Conservation (phyloP, 306 rosid species). For the Quercus dentata region DNA sequence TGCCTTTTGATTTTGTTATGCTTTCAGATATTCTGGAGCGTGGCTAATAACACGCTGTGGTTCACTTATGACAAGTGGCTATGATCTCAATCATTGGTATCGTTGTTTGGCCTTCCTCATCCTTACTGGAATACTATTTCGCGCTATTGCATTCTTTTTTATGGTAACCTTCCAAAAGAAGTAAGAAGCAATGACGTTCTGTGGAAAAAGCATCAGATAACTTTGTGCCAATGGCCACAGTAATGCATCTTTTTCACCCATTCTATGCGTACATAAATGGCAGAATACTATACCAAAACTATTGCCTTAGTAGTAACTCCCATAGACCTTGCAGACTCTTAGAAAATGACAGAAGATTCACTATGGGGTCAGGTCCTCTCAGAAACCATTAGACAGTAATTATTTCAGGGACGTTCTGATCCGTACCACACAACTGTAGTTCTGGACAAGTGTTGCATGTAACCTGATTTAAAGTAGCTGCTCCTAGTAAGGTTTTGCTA, state of each 20-base stretch:
- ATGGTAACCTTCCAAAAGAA: conserved; percentile 89
- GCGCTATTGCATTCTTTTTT: conserved; percentile 67
- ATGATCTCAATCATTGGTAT: conserved; percentile 77
- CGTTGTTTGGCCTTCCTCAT: conserved; percentile 49
- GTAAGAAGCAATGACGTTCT: conserved; percentile 15
- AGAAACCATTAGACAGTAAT: background rate
- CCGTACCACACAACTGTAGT: background rate
- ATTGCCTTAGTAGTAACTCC: background rate
- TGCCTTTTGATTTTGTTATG: background rate
- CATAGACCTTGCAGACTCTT: conserved; percentile 2
- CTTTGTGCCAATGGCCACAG: background rate
- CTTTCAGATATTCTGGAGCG: conserved; percentile 73
- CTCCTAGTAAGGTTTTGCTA: background rate
- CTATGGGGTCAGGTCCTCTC: background rate
- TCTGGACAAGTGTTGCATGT: background rate
- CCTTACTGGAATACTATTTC: conserved; percentile 46
- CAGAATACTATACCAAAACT: background rate
- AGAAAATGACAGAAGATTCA: background rate
- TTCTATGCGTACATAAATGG: conserved; percentile 20
- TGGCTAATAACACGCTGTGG: conserved; percentile 90
- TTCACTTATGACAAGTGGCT: conserved; percentile 53
- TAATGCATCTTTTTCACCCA: background rate
- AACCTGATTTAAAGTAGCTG: background rate
- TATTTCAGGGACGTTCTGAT: no score
- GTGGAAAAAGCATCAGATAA: background rate